Base-by-base conservation (phyloP, 2,329 filamentous ascomycete genomes). In the Zymoseptoria brevis region DNA sequence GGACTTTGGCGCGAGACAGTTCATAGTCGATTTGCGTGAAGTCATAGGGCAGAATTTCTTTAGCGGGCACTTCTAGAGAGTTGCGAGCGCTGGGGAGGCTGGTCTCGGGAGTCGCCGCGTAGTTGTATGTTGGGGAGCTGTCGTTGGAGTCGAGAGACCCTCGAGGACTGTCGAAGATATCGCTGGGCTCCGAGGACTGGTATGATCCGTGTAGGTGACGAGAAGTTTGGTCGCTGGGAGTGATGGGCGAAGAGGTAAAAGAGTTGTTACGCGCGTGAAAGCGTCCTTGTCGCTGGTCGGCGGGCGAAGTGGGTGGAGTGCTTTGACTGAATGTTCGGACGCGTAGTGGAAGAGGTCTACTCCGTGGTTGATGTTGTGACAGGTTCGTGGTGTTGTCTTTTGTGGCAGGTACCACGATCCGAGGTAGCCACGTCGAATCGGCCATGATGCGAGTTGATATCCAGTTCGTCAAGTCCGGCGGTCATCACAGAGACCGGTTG, bases 21-120 rank as follows among this genome's bases (percentile, higher is more conserved):
- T 72, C 70, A 53, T 72, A 72, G 68, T 54, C 72, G 66, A 59
- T 66, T 26, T 61, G 69, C 60, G 60, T 66, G 56, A 67, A 65
- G 55, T 68, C 64, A 51, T 62, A 68, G 9, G 62, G 58, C 22
- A 63, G 53, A 7, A 64, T 53, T 45, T 57, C 59, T 19, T 60
- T 59, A 35, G 60, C 57, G 6, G 50, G 16, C 8, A 55, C 51
- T 30, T 66, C 64, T 7, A 66, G 24, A 29, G 64, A 66, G 26
- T 60, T 66, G 24, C 64, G 58, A 50, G 53, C 57, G 60, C 64
- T 66, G 8, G 62, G 59, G 5, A 64, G 41, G 13, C 54, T 57
- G 13, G 64, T 66, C 29, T 60, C 41, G 24, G 62, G 64, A 22
- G 64, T 62, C 8, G 53, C 57, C 5, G 58, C 62, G 11, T 55